Percentiles rank a stretch among this genome's conserved stretches.
phyloP scores from a whole-genome alignment of 345 rosid species.

The Syzygium jambos region DNA sequence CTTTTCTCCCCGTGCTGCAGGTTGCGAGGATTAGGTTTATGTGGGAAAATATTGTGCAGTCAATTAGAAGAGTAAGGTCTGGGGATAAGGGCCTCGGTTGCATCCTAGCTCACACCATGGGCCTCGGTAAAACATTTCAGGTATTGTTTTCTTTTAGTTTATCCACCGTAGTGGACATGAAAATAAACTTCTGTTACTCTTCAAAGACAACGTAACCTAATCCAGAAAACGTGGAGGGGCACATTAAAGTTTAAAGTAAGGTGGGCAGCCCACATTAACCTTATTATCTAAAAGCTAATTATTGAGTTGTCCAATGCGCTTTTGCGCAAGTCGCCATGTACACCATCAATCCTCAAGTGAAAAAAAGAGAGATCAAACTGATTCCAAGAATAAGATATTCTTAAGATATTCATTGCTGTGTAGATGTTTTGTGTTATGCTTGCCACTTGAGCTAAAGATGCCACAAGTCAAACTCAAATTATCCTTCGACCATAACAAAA shows the following conservation, averaged over 20 bases:
- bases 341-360: not conserved
- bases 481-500: no score
- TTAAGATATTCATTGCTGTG: not conserved
- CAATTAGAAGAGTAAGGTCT: constrained; percentile 68
- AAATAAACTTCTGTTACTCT: not conserved
- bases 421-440: not conserved
- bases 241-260: not conserved
- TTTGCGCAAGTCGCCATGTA: not conserved
- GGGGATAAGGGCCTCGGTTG: constrained; percentile 99
- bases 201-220: not conserved
- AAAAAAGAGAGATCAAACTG: not conserved
- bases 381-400: not conserved
- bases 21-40: constrained; percentile 89
- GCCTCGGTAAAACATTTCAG: constrained; percentile 99
- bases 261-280: not conserved
- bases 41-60: constrained; percentile 98
- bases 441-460: not conserved
- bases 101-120: constrained; percentile 99
- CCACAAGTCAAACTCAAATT: not conserved
- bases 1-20: constrained; percentile 28
- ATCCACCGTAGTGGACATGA: not conserved
- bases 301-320: not conserved
- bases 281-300: not conserved
- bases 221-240: not conserved
- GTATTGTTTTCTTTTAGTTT: constrained; percentile 23